These are phyloP conservation scores for Cryptococcus sp. DNA, from an alignment of 1,284 basidiomycete genomes.

Conservation along the genomic window DNA sequence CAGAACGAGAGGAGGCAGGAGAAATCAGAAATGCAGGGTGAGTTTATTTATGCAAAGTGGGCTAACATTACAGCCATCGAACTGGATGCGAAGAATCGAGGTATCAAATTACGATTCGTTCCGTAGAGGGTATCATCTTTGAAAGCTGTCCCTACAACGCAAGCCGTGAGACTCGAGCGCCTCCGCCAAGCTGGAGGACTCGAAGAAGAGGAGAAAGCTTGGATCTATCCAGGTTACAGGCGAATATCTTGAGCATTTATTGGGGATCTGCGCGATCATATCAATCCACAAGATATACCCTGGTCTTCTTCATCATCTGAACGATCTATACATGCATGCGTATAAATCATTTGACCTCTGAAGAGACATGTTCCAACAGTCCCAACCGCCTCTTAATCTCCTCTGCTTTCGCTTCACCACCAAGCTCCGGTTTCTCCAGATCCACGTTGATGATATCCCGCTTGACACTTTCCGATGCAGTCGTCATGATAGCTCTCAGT, in stretches of 20 bases:
- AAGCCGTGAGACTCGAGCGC: neutral
- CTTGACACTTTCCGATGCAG: neutral
- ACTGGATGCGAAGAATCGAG: constrained; percentile 28
- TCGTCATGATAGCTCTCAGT: neutral
- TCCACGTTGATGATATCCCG: neutral
- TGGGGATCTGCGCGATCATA: no score
- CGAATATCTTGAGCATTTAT: no score
- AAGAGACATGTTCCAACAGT: no score
- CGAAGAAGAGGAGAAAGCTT: neutral
- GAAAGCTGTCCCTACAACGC: neutral
- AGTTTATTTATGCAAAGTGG: constrained; percentile 7
- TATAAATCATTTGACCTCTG: no score
- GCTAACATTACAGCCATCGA: constrained; percentile 17
- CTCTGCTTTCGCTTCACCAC: neutral
- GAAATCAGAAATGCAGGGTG: constrained; percentile 38
- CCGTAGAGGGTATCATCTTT: neutral
- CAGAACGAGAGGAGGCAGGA: constrained; percentile 51
- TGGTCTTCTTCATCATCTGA: no score
- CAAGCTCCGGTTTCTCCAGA: neutral
- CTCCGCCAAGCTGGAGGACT: neutral
- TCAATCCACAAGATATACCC: no score
- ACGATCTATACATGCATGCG: no score
- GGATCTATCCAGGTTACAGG: no score
- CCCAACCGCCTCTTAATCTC: neutral
- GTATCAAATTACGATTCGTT: constrained; percentile 34